These are phyloP conservation scores for Ogataea polymorpha DNA, from an alignment of 805 yeast species.

Conservation along the genomic window DNA sequence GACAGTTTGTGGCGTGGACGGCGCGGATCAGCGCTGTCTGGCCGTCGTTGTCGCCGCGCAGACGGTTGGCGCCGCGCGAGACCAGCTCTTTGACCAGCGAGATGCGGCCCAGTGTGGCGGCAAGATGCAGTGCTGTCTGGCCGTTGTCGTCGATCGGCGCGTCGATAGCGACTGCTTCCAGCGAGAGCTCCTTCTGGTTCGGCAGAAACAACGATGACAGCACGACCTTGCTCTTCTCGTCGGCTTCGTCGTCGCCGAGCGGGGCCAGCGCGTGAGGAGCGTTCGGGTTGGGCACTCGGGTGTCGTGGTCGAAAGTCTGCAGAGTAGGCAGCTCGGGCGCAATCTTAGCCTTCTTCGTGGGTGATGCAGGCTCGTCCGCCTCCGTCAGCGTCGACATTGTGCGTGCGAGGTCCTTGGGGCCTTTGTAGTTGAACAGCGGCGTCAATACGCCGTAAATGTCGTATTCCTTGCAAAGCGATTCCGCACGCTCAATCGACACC, in stretches of 20 bases:
- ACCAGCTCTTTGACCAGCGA: slow-evolving; percentile 68
- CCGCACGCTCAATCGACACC: slow-evolving; percentile 62
- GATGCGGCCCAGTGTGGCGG: slow-evolving; percentile 82
- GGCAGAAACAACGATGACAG: slow-evolving; percentile 52
- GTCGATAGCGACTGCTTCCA: slow-evolving; percentile 55
- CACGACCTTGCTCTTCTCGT: slow-evolving; percentile 34
- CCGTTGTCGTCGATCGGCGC: slow-evolving; percentile 92
- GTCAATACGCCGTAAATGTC: slow-evolving; percentile 50
- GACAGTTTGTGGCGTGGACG: slow-evolving; percentile 77
- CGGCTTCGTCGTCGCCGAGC: slow-evolving; percentile 25
- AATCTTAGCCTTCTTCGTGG: slow-evolving; percentile 13
- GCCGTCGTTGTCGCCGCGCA: slow-evolving; percentile 75
- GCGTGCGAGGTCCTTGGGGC: slow-evolving; percentile 40
- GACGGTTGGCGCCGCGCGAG: slow-evolving; percentile 61
- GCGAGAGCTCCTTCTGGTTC: slow-evolving; percentile 34
- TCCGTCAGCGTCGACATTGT: slow-evolving; percentile 22
- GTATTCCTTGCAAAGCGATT: slow-evolving; percentile 58
- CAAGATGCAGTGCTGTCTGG: slow-evolving; percentile 93
- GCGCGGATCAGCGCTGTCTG: slow-evolving; percentile 86
- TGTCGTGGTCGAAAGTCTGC: slow-evolving; percentile 37
- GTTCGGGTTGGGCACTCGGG: slow-evolving; percentile 39
- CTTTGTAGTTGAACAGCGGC: slow-evolving; percentile 50
- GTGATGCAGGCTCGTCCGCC: slow-evolving; percentile 17
- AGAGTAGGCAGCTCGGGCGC: slow-evolving; percentile 21
- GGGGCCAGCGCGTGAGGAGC: slow-evolving; percentile 51